These are phyloP conservation scores for Coemansia sp. DNA, from an alignment of 192 early-diverging fungal genomes.

Conservation along the genomic window DNA sequence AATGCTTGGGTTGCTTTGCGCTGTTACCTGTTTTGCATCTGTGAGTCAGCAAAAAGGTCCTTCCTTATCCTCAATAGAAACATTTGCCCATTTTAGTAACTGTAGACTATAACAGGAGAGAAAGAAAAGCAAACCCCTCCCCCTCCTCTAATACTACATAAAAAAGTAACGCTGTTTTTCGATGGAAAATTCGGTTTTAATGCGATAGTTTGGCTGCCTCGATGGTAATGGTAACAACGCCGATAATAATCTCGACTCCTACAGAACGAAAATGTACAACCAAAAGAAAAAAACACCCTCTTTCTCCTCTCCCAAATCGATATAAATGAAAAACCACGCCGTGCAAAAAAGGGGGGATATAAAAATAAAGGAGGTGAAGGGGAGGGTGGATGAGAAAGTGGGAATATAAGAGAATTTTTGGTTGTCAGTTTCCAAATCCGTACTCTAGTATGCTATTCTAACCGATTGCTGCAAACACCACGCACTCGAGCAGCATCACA, in stretches of 20 bases:
- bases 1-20: no score
- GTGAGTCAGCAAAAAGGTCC: no score
- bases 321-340: background rate
- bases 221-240: slow-evolving; percentile 72
- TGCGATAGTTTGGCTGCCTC: slow-evolving; percentile 61
- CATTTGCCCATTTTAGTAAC: no score
- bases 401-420: slow-evolving; percentile 4
- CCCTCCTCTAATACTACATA: no score
- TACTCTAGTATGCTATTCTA: slow-evolving; percentile 1
- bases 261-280: background rate
- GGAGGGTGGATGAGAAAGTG: slow-evolving; percentile 1
- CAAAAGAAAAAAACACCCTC: background rate
- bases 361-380: background rate
- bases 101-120: no score
- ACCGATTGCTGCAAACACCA: slow-evolving; percentile 49
- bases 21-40: no score
- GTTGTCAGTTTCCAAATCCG: background rate
- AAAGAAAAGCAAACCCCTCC: no score
- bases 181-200: background rate
- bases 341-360: background rate
- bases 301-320: background rate
- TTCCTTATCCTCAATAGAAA: no score
- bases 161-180: no score
- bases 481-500: slow-evolving; percentile 51
- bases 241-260: slow-evolving; percentile 76